Percentiles rank a stretch among this genome's conserved stretches.
Evolutionary conservation across 352 stramenopile genomes (phyloP).

Genomic region (Blastocystis sp.): DNA sequence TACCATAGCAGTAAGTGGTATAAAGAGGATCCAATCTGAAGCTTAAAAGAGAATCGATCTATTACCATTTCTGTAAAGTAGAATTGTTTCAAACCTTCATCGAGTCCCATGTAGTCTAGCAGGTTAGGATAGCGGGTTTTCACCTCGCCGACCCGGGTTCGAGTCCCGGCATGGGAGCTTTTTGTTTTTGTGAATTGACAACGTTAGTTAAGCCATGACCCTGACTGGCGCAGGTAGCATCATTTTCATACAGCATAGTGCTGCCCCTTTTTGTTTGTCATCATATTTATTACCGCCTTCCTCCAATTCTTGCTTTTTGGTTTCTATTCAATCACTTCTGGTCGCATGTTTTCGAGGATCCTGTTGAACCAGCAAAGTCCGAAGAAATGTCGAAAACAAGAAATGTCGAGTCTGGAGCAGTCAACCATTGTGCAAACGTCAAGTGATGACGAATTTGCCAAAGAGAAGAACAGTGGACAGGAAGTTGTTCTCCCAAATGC

Average conservation of each 20-base stretch:
- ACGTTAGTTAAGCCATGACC: too few species aligned
- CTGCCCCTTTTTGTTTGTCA: too few species aligned
- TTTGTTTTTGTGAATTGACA: background rate
- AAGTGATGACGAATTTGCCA: conserved; percentile 31
- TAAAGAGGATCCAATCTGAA: background rate
- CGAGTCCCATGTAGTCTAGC: conserved; percentile 54
- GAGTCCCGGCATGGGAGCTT: conserved; percentile 55
- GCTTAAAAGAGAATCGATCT: background rate
- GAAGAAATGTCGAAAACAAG: conserved; percentile 28
- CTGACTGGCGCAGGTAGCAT: background rate
- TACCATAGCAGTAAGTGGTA: conserved; percentile 1
- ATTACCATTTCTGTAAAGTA: background rate
- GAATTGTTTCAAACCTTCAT: background rate
- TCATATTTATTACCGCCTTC: too few species aligned
- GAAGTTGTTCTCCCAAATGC: background rate
- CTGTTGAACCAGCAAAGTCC: background rate
- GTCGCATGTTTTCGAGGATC: conserved; percentile 30
- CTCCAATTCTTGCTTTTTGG: background rate
- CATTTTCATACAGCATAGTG: background rate
- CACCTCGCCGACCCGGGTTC: conserved; percentile 58
- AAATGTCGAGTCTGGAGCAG: conserved; percentile 14
- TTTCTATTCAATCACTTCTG: background rate
- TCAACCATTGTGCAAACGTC: conserved; percentile 42
- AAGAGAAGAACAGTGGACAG: background rate
- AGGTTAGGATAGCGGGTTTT: conserved; percentile 60